A percentile compares a stretch with the other conserved stretches of the same genome.
Conservation (phyloP, 208 protist species). For the Leishmania turanica region DNA sequence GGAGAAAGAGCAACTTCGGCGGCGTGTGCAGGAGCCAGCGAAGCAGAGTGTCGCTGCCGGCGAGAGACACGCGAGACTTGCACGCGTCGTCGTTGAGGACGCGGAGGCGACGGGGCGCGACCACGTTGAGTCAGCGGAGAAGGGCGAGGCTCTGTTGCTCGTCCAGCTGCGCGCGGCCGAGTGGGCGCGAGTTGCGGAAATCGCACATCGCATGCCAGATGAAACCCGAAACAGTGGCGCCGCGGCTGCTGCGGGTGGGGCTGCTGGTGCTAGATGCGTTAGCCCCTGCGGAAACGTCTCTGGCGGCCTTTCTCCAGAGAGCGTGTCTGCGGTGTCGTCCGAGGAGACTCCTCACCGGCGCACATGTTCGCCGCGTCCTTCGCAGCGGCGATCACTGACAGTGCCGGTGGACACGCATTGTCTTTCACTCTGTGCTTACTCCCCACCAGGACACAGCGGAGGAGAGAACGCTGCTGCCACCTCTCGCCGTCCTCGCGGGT, state of each 20-base stretch:
- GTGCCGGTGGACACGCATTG: slow-evolving; percentile 11
- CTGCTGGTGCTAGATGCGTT: background rate
- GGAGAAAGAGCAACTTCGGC: slow-evolving; percentile 15
- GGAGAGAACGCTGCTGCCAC: background rate
- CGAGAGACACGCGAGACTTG: background rate
- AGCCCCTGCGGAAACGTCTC: background rate
- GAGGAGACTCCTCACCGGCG: slow-evolving; percentile 13
- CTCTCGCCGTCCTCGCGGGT: background rate
- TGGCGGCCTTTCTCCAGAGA: background rate
- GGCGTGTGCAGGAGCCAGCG: slow-evolving; percentile 18
- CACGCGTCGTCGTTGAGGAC: background rate
- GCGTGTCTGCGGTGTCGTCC: slow-evolving; percentile 16
- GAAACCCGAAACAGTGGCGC: background rate
- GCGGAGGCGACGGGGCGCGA: slow-evolving; percentile 10
- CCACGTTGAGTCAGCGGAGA: background rate
- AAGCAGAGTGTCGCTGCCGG: background rate
- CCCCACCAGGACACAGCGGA: background rate
- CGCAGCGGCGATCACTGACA: slow-evolving; percentile 17
- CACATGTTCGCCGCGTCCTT: slow-evolving; percentile 21
- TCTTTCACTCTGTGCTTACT: background rate
- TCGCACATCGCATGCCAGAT: too few relatives aligned
- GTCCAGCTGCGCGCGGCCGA: background rate
- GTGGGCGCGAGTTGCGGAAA: background rate
- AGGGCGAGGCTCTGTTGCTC: slow-evolving; percentile 1
- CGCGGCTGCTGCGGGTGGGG: background rate